phyloP scores from a whole-genome alignment of 208 protist species.

The Naegleria gruberi region DNA sequence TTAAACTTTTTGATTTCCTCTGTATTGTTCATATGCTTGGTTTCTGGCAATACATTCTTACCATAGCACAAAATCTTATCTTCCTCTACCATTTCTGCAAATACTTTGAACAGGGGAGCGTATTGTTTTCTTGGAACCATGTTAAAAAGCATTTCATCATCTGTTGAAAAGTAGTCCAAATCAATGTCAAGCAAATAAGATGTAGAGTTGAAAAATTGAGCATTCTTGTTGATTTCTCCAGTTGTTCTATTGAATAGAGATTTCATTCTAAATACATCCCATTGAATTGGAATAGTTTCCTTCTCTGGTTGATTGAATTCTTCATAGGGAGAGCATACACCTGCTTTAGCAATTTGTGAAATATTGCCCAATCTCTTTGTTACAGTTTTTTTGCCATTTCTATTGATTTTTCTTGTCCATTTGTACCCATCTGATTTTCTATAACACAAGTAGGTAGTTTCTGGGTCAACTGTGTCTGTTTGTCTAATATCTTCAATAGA shows the following conservation, averaged over 20 bases:
- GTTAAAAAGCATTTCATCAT: not conserved
- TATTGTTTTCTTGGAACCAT: not conserved
- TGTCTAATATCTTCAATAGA: not conserved
- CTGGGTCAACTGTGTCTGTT: not conserved
- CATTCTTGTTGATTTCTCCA: not conserved
- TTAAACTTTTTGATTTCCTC: not conserved
- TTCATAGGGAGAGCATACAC: not conserved
- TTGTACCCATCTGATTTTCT: not conserved
- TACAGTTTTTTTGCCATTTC: not conserved
- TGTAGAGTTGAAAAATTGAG: not conserved
- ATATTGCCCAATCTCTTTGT: not conserved
- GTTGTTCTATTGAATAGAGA: not conserved
- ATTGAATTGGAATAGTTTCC: not conserved
- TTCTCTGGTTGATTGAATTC: not conserved
- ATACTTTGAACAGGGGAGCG: not conserved
- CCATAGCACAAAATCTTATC: not conserved
- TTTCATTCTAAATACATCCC: not conserved
- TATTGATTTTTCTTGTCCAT: not conserved
- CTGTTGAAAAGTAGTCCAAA: not conserved
- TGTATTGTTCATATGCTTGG: not conserved
- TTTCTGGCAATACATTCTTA: not conserved
- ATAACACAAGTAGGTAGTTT: not conserved
- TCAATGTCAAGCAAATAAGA: not conserved
- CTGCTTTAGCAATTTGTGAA: not conserved
- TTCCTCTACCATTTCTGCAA: not conserved